phyloP scores from a whole-genome alignment of 2,329 filamentous ascomycete genomes.

The Metarhizium robertsii region DNA sequence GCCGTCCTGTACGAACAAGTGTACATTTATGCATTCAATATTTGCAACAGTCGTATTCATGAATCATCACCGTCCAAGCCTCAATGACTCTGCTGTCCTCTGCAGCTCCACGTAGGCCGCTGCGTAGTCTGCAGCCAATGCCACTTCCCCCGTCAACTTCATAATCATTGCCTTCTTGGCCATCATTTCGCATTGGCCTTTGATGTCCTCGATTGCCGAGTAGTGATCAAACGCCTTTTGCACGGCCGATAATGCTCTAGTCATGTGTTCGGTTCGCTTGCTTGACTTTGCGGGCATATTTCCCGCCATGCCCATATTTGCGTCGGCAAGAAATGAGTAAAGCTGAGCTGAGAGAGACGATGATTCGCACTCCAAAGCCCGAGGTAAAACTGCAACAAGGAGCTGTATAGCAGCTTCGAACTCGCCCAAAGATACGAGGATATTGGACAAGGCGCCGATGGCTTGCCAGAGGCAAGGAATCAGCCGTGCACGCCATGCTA shows the following conservation, averaged over 20 bases:
- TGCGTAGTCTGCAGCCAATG: conserved; percentile 56
- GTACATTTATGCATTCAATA: background rate
- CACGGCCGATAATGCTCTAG: conserved; percentile 49
- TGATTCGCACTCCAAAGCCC: conserved; percentile 64
- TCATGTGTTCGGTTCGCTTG: conserved; percentile 46
- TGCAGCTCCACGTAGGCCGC: conserved; percentile 54
- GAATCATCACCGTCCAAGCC: conserved; percentile 10
- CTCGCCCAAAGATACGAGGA: conserved; percentile 62
- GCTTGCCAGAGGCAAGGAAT: conserved; percentile 66
- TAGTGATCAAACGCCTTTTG: conserved; percentile 57
- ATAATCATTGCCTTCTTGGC: conserved; percentile 75
- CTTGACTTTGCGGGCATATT: conserved; percentile 29
- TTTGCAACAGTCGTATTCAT: background rate
- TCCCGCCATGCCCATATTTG: conserved; percentile 69
- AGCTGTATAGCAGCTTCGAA: conserved; percentile 58
- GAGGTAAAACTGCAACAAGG: conserved; percentile 61
- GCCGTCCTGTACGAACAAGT: background rate
- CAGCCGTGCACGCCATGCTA: conserved; percentile 61
- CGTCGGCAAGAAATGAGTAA: conserved; percentile 65
- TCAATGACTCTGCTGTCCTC: conserved; percentile 24
- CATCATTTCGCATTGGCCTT: conserved; percentile 68
- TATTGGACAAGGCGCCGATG: conserved; percentile 54
- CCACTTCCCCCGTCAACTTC: conserved; percentile 56
- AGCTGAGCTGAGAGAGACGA: conserved; percentile 52
- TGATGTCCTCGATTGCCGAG: conserved; percentile 52